Percentiles rank a stretch among this genome's conserved stretches.
phyloP scores from a whole-genome alignment of 75 land plant species.

The Sequoia sempervirens region DNA sequence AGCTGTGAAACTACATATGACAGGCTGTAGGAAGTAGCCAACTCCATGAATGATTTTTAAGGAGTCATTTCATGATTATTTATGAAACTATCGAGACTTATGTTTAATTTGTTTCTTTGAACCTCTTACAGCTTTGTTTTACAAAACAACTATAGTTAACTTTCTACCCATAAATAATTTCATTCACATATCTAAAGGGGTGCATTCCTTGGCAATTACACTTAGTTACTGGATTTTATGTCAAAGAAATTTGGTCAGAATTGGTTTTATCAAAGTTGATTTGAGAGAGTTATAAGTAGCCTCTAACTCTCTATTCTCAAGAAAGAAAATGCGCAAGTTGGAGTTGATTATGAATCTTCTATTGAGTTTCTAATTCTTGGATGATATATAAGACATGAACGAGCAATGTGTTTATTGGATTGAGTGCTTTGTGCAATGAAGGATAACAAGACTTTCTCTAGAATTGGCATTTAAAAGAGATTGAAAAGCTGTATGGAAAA shows the following conservation, averaged over 20 bases:
- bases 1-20: neutral
- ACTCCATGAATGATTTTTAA: neutral
- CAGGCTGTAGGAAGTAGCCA: neutral
- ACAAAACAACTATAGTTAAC: neutral
- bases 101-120: neutral
- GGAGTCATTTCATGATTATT: neutral
- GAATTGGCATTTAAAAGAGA: neutral
- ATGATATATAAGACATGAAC: neutral
- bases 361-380: neutral
- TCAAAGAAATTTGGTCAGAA: neutral
- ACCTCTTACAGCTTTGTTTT: neutral
- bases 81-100: neutral
- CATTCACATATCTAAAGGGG: neutral
- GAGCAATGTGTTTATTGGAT: neutral
- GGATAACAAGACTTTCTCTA: neutral
- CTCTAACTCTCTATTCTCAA: neutral
- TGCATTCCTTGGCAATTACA: neutral
- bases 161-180: neutral
- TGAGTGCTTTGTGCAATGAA: neutral
- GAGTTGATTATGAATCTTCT: neutral
- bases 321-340: neutral
- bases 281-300: neutral
- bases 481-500: neutral
- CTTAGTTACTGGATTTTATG: neutral
- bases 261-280: neutral